Conservation (phyloP, 2,329 filamentous ascomycete genomes). For the Epichloe sibirici region DNA sequence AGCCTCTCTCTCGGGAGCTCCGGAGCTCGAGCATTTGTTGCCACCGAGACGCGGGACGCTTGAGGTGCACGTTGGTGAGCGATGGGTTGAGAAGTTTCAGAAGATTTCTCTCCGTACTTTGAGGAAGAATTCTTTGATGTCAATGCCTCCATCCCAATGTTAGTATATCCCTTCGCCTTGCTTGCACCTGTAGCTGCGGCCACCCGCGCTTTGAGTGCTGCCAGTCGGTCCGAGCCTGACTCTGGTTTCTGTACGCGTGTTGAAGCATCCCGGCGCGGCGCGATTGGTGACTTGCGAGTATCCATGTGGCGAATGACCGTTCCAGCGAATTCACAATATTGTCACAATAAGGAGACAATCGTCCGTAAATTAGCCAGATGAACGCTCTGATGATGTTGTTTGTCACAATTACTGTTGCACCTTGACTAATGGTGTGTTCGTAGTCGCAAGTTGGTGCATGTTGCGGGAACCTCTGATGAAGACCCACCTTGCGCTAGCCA, state of each 20-base stretch:
- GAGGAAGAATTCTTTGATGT: slow-evolving; percentile 32
- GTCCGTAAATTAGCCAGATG: too few relatives aligned
- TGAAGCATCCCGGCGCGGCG: slow-evolving; percentile 41
- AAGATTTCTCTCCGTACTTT: slow-evolving; percentile 23
- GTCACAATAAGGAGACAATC: background rate
- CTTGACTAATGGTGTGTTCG: background rate
- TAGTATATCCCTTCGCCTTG: slow-evolving; percentile 54
- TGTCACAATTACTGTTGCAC: too few relatives aligned
- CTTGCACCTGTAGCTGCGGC: slow-evolving; percentile 56
- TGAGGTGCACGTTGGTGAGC: background rate
- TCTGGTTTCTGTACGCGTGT: slow-evolving; percentile 44
- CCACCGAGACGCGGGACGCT: slow-evolving; percentile 1
- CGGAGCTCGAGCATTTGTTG: slow-evolving; percentile 7
- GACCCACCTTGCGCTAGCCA: background rate
- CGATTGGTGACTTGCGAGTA: slow-evolving; percentile 36
- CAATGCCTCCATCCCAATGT: slow-evolving; percentile 57
- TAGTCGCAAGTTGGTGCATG: background rate
- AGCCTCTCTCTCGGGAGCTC: slow-evolving; percentile 1
- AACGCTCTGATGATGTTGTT: too few relatives aligned
- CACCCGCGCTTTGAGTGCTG: slow-evolving; percentile 68
- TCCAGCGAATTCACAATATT: too few relatives aligned
- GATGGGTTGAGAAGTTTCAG: background rate
- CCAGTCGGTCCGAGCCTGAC: slow-evolving; percentile 53
- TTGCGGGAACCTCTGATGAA: background rate
- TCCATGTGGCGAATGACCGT: slow-evolving; percentile 27